These are phyloP conservation scores for Shiraia bambusicola DNA, from an alignment of 2,329 filamentous ascomycete genomes.

Conservation along the genomic window DNA sequence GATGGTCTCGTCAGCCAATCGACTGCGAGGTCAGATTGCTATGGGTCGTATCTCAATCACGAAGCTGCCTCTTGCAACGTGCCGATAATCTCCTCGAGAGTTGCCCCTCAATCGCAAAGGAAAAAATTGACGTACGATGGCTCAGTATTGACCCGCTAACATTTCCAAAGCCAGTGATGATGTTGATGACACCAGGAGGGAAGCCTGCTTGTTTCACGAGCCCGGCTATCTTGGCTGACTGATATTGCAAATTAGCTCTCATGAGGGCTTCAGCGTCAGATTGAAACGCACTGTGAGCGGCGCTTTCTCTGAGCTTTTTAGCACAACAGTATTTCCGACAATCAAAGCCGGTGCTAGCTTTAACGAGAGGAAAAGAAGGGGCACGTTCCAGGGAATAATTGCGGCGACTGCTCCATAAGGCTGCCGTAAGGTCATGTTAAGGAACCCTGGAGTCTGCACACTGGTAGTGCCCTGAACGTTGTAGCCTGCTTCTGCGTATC, in stretches of 20 bases:
- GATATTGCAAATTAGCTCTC: slow-evolving; percentile 63
- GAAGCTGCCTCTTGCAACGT: too few relatives aligned
- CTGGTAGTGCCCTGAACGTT: slow-evolving; percentile 82
- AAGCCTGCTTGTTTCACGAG: slow-evolving; percentile 77
- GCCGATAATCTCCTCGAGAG: too few relatives aligned
- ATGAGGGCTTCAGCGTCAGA: background rate
- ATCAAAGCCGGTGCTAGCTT: slow-evolving; percentile 37
- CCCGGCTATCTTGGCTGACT: slow-evolving; percentile 76
- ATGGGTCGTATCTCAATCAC: too few relatives aligned
- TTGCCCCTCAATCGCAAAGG: too few relatives aligned
- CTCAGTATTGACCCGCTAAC: slow-evolving; percentile 77
- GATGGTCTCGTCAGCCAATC: too few relatives aligned
- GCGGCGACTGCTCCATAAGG: slow-evolving; percentile 77
- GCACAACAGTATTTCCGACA: slow-evolving; percentile 36
- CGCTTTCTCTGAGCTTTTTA: slow-evolving; percentile 44
- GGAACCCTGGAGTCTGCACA: slow-evolving; percentile 33
- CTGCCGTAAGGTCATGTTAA: slow-evolving; percentile 74
- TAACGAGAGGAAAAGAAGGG: slow-evolving; percentile 28
- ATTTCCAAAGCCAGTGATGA: slow-evolving; percentile 76
- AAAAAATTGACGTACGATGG: slow-evolving; percentile 50
- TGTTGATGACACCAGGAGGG: slow-evolving; percentile 76
- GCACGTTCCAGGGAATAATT: slow-evolving; percentile 65
- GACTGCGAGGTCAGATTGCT: too few relatives aligned
- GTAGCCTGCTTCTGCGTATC: slow-evolving; percentile 72
- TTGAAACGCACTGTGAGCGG: slow-evolving; percentile 71